Conservation (phyloP, 495 filamentous ascomycete species). For the Neurospora sp. region DNA sequence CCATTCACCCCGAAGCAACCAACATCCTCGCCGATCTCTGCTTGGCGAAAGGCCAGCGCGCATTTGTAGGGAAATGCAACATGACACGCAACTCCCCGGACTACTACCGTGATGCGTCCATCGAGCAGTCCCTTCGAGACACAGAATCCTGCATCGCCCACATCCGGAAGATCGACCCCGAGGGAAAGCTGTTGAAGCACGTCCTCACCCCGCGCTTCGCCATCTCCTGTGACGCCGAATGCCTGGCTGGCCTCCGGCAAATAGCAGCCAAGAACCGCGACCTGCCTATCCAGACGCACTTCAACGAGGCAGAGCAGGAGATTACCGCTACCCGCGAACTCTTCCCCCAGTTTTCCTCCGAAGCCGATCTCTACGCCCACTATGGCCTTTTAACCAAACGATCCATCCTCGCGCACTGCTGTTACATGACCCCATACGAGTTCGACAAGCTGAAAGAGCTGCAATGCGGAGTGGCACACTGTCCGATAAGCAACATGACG, state of each 20-base stretch:
- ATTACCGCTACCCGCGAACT: slow-evolving; percentile 39
- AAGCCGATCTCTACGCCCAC: slow-evolving; percentile 45
- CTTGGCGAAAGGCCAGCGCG: slow-evolving; percentile 46
- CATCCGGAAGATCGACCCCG: slow-evolving; percentile 32
- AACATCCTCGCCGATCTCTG: slow-evolving; percentile 52
- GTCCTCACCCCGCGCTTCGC: slow-evolving; percentile 58
- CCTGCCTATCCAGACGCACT: slow-evolving; percentile 55
- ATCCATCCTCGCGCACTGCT: slow-evolving; percentile 57
- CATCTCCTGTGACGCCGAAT: slow-evolving; percentile 43
- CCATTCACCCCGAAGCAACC: slow-evolving; percentile 47
- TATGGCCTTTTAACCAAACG: slow-evolving; percentile 44
- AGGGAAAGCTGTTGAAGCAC: slow-evolving; percentile 38
- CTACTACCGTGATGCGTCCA: slow-evolving; percentile 45
- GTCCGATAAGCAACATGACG: slow-evolving; percentile 54
- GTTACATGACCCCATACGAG: slow-evolving; percentile 47
- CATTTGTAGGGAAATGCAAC: slow-evolving; percentile 56
- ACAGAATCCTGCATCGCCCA: slow-evolving; percentile 45
- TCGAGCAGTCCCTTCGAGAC: slow-evolving; percentile 37
- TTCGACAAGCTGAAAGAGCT: slow-evolving; percentile 34
- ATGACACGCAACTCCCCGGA: slow-evolving; percentile 53
- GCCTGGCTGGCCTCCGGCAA: slow-evolving; percentile 42
- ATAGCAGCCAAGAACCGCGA: slow-evolving; percentile 41
- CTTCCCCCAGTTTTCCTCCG: slow-evolving; percentile 42
- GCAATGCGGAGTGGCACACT: slow-evolving; percentile 51
- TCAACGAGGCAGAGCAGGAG: slow-evolving; percentile 51